Evolutionary conservation across 306 rosid species (phyloP).

Genomic region (Dryas alaskensis): DNA sequence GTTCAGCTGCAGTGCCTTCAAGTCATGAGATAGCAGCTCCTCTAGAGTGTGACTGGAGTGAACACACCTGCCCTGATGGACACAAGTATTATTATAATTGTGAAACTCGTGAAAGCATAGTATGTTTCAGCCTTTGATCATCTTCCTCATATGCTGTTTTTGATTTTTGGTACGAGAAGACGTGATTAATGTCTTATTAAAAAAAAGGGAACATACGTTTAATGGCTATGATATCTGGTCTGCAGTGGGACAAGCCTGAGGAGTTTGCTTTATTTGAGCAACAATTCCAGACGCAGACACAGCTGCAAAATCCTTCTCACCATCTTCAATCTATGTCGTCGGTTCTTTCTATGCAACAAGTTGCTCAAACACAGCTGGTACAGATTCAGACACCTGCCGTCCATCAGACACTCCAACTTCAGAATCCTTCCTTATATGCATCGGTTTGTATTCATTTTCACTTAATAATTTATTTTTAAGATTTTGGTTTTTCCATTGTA

Average conservation of each 20-base stretch:
- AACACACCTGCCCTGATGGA: slow-evolving; percentile 86
- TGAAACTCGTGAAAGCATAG: slow-evolving; percentile 78
- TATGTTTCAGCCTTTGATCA: slow-evolving; percentile 39
- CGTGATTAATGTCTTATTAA: neutral
- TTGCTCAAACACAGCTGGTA: slow-evolving; percentile 42
- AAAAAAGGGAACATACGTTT: slow-evolving; percentile 5
- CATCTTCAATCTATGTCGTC: slow-evolving; percentile 31
- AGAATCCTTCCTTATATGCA: slow-evolving; percentile 30
- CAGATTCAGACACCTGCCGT: slow-evolving; percentile 32
- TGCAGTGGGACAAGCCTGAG: slow-evolving; percentile 92
- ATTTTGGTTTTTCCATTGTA: neutral
- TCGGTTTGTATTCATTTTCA: slow-evolving; percentile 2
- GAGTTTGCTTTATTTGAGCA: slow-evolving; percentile 60
- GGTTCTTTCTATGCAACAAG: slow-evolving; percentile 41
- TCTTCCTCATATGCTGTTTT: slow-evolving; percentile 24
- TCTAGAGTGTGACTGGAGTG: slow-evolving; percentile 90
- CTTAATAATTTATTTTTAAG: neutral
- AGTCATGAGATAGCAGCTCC: slow-evolving; percentile 36
- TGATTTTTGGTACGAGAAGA: slow-evolving; percentile 15
- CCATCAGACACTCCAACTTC: slow-evolving; percentile 29
- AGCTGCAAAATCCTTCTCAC: slow-evolving; percentile 38
- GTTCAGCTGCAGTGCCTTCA: slow-evolving; percentile 37
- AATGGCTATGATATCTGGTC: slow-evolving; percentile 28
- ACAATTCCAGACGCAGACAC: slow-evolving; percentile 45
- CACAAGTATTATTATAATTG: slow-evolving; percentile 71